Evolutionary conservation across 306 rosid genomes (phyloP), one percentile per base, ranked within the genome.

Genomic region (Lathyrus oleraceus): DNA sequence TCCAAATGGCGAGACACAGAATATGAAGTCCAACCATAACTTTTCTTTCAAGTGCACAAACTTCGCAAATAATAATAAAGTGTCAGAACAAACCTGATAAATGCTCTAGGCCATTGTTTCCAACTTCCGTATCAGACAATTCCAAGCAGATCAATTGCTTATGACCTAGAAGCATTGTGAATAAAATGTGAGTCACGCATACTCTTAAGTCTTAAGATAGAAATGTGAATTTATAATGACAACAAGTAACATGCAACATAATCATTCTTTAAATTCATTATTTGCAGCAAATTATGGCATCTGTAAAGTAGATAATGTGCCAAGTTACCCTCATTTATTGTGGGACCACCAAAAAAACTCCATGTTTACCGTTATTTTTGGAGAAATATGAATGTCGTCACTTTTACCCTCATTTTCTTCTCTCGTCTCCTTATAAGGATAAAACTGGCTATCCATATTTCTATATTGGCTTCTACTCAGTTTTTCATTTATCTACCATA

Each of bases 121-220:
- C 96, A 69, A 94, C 94, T 61, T 81, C 86, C 19, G 97, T 94
- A 68, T 94, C 98, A 15, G 98, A 94, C 83, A 94, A 77, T 82
- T 88, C 96, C 96, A 94, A 78, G 79, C 90, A 90, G 79, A 83
- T 90, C 85, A 94, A 76, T 28, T 77, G 83, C 73, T 32, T 68
- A 65, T 85, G 94, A 78, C 89, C 98, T 94, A 78, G 57, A 71
- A 76, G 65, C 82, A 77, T 65, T 56, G 4, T 39, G 30, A 57
- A 60, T 64, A 74, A 73, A 78, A 62, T 28, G 35, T 56, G 30
- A 73, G 76, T 43, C 71, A 42, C 21, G 35, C 39, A 25, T 74
- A 35, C 65, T 61, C 75, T 40, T 1, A 39, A 39, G 44, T 61
- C 75, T 39, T 10, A 15, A 39, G 61, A 60, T 15, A 57, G 70